Evolutionary conservation across 495 filamentous ascomycete genomes (phyloP).

Genomic region (Oleoguttula mirabilis): DNA sequence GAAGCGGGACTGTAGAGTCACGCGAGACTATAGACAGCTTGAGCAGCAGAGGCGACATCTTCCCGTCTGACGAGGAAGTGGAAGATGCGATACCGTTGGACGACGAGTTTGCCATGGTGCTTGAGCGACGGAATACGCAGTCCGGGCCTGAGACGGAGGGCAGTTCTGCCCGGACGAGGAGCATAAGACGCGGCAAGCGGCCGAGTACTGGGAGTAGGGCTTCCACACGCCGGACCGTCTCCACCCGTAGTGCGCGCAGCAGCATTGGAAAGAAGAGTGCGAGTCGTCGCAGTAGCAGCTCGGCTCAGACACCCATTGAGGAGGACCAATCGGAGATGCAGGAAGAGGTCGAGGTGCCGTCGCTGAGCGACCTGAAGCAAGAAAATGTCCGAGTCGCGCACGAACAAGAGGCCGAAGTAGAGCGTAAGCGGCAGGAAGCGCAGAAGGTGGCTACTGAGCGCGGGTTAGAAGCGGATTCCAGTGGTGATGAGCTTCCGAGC

Average conservation of each 20-base stretch:
- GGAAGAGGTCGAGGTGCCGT: slow-evolving; percentile 33
- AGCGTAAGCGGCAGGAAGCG: slow-evolving; percentile 59
- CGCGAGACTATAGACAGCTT: slow-evolving; percentile 77
- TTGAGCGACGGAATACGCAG: slow-evolving; percentile 44
- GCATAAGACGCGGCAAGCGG: slow-evolving; percentile 20
- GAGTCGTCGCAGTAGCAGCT: slow-evolving; percentile 21
- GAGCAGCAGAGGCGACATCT: slow-evolving; percentile 85
- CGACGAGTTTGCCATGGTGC: slow-evolving; percentile 78
- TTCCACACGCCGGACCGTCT: slow-evolving; percentile 21
- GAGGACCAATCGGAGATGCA: slow-evolving; percentile 7
- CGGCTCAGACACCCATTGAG: slow-evolving; percentile 14
- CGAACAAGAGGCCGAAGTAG: slow-evolving; percentile 60
- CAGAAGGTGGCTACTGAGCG: slow-evolving; percentile 55
- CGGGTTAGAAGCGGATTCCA: slow-evolving; percentile 40
- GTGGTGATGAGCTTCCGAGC: slow-evolving; percentile 6
- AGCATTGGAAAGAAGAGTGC: slow-evolving; percentile 14
- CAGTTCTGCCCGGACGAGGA: slow-evolving; percentile 52
- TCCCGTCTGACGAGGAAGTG: slow-evolving; percentile 75
- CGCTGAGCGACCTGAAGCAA: slow-evolving; percentile 58
- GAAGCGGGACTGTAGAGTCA: slow-evolving; percentile 73
- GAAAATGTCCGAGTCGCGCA: slow-evolving; percentile 59
- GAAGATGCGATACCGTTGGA: slow-evolving; percentile 83
- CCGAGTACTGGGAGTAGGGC: slow-evolving; percentile 27
- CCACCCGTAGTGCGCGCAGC: slow-evolving; percentile 26
- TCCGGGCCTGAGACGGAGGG: slow-evolving; percentile 49